These are phyloP conservation scores for Carpinus viminea DNA, from an alignment of 306 rosid species.

Conservation along the genomic window DNA sequence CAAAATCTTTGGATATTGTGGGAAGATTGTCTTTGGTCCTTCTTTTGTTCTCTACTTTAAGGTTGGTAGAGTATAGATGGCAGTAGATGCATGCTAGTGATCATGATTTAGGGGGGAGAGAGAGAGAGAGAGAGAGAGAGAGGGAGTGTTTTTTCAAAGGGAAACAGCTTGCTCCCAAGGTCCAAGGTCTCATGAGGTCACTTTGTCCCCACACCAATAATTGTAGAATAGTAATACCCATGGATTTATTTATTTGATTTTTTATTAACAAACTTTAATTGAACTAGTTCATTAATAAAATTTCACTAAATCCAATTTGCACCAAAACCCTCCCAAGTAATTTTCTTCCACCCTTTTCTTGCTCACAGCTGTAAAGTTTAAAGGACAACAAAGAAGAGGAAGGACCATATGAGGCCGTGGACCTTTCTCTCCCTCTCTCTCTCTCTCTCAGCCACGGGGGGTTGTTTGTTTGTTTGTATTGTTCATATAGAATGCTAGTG, in stretches of 20 bases:
- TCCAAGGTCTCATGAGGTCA: conserved; percentile 42
- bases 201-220: conserved; percentile 68
- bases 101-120: conserved; percentile 48
- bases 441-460: background rate
- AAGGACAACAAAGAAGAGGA: conserved; percentile 53
- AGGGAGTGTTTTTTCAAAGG: conserved; percentile 51
- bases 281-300: conserved; percentile 28
- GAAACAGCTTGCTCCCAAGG: conserved; percentile 66
- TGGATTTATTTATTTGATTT: background rate
- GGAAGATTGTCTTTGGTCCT: conserved; percentile 59
- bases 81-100: conserved; percentile 48
- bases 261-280: no score
- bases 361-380: conserved; percentile 80
- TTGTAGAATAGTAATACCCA: conserved; percentile 71
- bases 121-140: conserved; percentile 28
- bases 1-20: conserved; percentile 73
- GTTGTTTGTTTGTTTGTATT: conserved; percentile 21
- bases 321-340: conserved; percentile 31
- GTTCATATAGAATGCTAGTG: background rate
- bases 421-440: conserved; percentile 20
- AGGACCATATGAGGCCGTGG: conserved; percentile 55
- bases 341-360: conserved; percentile 29
- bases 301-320: conserved; percentile 36
- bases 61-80: conserved; percentile 43
- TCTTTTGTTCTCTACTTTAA: conserved; percentile 33